Percentiles rank a stretch among this genome's conserved stretches.
phyloP scores from a whole-genome alignment of 805 yeast genomes.

The Metschnikowia picachoensis region DNA sequence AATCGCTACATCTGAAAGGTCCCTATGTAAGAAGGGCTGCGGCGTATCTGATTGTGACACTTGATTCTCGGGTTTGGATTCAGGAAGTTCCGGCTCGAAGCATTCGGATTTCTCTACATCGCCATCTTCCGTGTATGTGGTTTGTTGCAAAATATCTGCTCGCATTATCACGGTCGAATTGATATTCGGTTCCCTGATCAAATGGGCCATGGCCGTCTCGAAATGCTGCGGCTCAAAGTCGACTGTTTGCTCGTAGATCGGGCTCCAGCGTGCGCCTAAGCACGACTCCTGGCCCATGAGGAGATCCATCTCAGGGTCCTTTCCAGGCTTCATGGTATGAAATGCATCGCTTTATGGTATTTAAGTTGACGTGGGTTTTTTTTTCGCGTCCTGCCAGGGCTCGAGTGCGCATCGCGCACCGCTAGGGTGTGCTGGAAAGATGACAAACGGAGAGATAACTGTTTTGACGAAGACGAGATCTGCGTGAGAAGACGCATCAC shows the following conservation, averaged over 20 bases:
- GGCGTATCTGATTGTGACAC: not conserved
- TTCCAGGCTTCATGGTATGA: constrained; percentile 4
- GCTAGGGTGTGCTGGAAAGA: too few relatives aligned
- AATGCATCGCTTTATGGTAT: too few relatives aligned
- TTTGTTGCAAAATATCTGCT: constrained; percentile 71
- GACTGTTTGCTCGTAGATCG: constrained; percentile 47
- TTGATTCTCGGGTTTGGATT: constrained; percentile 11
- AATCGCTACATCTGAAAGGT: constrained; percentile 32
- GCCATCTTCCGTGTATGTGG: constrained; percentile 35
- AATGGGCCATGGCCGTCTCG: constrained; percentile 71
- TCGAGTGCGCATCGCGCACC: too few relatives aligned
- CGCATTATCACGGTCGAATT: constrained; percentile 88
- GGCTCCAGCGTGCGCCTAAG: constrained; percentile 62
- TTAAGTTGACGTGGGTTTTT: too few relatives aligned
- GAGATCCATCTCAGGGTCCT: constrained; percentile 13
- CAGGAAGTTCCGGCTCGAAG: constrained; percentile 32
- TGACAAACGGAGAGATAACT: not conserved
- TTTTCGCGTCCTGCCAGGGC: not conserved
- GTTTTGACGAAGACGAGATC: too few relatives aligned
- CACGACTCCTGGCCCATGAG: constrained; percentile 28
- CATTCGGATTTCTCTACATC: constrained; percentile 16
- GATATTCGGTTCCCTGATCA: constrained; percentile 80
- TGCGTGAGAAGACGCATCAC: too few relatives aligned
- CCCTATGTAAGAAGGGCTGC: constrained; percentile 26
- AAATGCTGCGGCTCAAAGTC: constrained; percentile 56